A percentile compares a stretch with the other conserved stretches of the same genome.
These are phyloP conservation scores for Yamadazyma takamatsuzukensis DNA, from an alignment of 805 yeast genomes.

Conservation along the genomic window DNA sequence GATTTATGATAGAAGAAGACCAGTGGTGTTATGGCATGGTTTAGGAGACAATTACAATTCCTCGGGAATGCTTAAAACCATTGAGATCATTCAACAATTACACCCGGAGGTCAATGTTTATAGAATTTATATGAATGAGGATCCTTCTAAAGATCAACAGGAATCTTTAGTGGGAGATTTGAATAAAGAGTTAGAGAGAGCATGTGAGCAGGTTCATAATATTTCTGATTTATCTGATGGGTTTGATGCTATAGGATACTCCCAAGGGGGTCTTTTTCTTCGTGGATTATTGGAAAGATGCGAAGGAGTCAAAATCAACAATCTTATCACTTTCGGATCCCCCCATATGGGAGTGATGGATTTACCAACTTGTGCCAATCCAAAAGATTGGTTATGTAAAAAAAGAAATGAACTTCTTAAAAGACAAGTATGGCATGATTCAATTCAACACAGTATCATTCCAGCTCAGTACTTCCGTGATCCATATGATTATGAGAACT, in stretches of 20 bases:
- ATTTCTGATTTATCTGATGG: conserved; percentile 49
- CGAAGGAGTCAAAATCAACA: conserved; percentile 35
- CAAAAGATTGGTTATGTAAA: conserved; percentile 57
- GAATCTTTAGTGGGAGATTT: conserved; percentile 59
- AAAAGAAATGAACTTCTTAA: conserved; percentile 51
- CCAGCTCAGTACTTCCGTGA: conserved; percentile 81
- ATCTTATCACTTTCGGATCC: conserved; percentile 70
- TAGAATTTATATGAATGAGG: conserved; percentile 49
- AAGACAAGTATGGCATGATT: conserved; percentile 55
- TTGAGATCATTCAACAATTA: conserved; percentile 35
- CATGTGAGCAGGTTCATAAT: conserved; percentile 49
- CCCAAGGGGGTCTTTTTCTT: conserved; percentile 83
- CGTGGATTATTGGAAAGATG: conserved; percentile 65
- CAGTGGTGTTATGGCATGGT: conserved; percentile 82
- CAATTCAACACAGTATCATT: conserved; percentile 53
- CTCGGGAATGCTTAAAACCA: conserved; percentile 48
- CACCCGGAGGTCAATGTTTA: conserved; percentile 53
- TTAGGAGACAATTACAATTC: conserved; percentile 74
- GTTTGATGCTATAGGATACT: conserved; percentile 72
- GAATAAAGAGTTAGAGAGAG: conserved; percentile 49
- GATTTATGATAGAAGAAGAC: too few relatives aligned
- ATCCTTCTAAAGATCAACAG: conserved; percentile 50
- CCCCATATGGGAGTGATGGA: conserved; percentile 78
- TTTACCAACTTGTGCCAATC: conserved; percentile 52
- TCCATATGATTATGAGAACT: conserved; percentile 48